phyloP scores from a whole-genome alignment of 108 stramenopile species.

The Hondaea fermentalgiana region DNA sequence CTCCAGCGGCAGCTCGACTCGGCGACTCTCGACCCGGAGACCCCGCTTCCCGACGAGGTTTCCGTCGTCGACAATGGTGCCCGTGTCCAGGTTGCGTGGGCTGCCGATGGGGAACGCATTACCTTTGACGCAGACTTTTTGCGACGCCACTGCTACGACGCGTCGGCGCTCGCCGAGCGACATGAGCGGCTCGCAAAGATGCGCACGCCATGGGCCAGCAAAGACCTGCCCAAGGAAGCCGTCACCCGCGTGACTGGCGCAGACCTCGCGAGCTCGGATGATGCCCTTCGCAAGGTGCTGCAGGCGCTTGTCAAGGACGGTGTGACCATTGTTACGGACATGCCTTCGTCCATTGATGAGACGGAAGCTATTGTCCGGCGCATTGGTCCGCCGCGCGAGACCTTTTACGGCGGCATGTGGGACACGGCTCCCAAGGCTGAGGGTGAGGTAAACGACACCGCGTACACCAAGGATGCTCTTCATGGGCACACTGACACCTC shows the following conservation, averaged over 20 bases:
- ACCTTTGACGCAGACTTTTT: neutral
- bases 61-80: neutral
- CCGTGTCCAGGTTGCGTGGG: neutral
- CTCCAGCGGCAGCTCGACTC: conserved; percentile 2
- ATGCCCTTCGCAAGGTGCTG: neutral
- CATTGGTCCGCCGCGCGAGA: conserved; percentile 10
- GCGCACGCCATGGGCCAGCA: neutral
- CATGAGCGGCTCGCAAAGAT: neutral
- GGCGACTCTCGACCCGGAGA: neutral
- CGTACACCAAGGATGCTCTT: neutral
- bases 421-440: conserved; percentile 1
- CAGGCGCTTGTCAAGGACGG: neutral
- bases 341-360: neutral
- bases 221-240: neutral
- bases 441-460: conserved; percentile 1
- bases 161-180: neutral
- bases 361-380: neutral
- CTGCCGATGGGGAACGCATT: neutral
- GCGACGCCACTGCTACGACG: conserved; percentile 12
- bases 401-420: conserved; percentile 13
- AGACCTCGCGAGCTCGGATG: neutral
- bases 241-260: neutral
- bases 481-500: neutral
- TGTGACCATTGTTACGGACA: neutral
- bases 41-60: neutral